Percentiles rank a stretch among this genome's conserved stretches.
phyloP scores from a whole-genome alignment of 2,329 filamentous ascomycete genomes.

The Calonectria naviculata region DNA sequence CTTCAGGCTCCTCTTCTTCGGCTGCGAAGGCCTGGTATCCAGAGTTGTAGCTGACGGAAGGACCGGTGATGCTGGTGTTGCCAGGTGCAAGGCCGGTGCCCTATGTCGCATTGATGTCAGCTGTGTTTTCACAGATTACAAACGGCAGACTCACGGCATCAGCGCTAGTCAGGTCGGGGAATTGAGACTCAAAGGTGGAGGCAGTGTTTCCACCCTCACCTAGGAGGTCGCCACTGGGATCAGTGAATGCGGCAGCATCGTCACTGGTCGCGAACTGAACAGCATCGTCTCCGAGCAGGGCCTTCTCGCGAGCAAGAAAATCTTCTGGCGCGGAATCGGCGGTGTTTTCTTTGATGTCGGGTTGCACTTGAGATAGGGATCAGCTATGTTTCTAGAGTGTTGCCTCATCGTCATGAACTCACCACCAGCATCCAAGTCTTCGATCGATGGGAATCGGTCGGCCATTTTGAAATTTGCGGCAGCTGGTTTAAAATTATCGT shows the following conservation, averaged over 20 bases:
- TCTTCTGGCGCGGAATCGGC: conserved; percentile 76
- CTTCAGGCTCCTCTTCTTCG: conserved; percentile 87
- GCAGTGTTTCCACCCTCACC: conserved; percentile 70
- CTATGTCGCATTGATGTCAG: conserved; percentile 35
- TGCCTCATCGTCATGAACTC: conserved; percentile 42
- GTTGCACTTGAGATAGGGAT: conserved; percentile 67
- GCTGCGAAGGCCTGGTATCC: conserved; percentile 67
- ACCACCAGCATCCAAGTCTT: conserved; percentile 79
- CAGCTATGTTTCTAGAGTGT: conserved; percentile 28
- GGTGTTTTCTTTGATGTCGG: conserved; percentile 69
- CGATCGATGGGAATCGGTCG: conserved; percentile 81
- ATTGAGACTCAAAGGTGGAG: conserved; percentile 83
- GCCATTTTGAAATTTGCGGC: conserved; percentile 65
- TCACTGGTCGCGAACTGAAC: conserved; percentile 85
- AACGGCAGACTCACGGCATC: conserved; percentile 44
- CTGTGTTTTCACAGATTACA: background rate
- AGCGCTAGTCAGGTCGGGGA: conserved; percentile 77
- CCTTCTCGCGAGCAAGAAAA: conserved; percentile 93
- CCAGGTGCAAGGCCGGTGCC: conserved; percentile 40
- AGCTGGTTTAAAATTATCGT: background rate
- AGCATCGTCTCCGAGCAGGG: conserved; percentile 90
- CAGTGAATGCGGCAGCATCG: conserved; percentile 74
- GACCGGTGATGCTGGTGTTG: conserved; percentile 74
- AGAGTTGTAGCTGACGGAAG: conserved; percentile 71
- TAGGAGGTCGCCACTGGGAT: conserved; percentile 77